Percentiles rank a stretch among this genome's conserved stretches.
These are phyloP conservation scores for Apiospora phragmitis DNA, from an alignment of 2,329 filamentous ascomycete species.

Conservation along the genomic window DNA sequence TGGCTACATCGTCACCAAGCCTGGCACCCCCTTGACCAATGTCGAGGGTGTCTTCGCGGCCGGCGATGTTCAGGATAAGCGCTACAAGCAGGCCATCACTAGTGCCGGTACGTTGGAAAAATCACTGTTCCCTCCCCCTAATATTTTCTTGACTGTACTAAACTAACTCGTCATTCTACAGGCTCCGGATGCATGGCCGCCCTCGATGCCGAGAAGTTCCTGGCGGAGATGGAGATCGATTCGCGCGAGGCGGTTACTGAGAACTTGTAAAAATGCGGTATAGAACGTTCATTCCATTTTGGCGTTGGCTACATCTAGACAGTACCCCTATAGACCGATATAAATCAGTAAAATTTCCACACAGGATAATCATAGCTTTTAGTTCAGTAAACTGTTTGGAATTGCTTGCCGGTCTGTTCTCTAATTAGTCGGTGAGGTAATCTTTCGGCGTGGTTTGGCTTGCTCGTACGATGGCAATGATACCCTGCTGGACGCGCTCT, in stretches of 20 bases:
- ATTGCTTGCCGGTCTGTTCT: not conserved
- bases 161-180: too few species aligned
- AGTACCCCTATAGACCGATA: constrained; percentile 11
- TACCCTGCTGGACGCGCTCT: not conserved
- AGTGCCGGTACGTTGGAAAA: too few species aligned
- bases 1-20: constrained; percentile 85
- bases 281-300: constrained; percentile 12
- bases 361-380: not conserved
- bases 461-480: not conserved
- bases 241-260: constrained; percentile 30
- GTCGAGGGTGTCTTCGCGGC: constrained; percentile 93
- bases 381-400: not conserved
- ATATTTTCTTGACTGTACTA: too few species aligned
- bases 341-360: not conserved
- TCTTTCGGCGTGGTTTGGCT: not conserved
- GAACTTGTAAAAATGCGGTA: constrained; percentile 22
- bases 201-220: constrained; percentile 91
- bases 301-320: constrained; percentile 23
- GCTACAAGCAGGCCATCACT: constrained; percentile 95
- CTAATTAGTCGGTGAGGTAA: not conserved
- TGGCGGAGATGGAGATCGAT: constrained; percentile 71
- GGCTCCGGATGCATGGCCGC: constrained; percentile 94
- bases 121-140: too few species aligned
- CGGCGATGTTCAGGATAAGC: constrained; percentile 98
- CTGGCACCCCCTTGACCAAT: constrained; percentile 86